Percentiles rank a stretch among this genome's conserved stretches.
These are phyloP conservation scores for Gloeophyllum trabeum DNA, from an alignment of 768 basidiomycete genomes.

Conservation along the genomic window DNA sequence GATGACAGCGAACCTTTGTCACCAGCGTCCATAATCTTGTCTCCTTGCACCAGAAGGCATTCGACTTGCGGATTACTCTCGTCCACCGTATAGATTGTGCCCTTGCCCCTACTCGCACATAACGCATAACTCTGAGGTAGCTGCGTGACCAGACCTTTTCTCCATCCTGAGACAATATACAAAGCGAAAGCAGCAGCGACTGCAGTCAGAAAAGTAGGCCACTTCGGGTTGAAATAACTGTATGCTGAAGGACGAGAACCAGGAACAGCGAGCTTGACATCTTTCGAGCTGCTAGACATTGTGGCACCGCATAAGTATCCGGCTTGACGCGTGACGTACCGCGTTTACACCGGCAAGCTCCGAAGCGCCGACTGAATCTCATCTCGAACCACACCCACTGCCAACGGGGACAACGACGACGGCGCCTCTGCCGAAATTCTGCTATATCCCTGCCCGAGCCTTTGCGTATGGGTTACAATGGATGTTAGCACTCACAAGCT, in stretches of 20 bases:
- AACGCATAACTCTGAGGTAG: constrained; percentile 32
- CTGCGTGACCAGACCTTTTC: background rate
- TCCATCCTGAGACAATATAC: background rate
- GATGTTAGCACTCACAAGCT: constrained; percentile 45
- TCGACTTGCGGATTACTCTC: constrained; percentile 35
- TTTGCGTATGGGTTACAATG: too few species aligned
- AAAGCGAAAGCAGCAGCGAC: background rate
- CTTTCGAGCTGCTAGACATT: too few species aligned
- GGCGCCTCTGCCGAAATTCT: too few species aligned
- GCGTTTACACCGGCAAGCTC: too few species aligned
- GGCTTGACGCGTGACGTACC: too few species aligned
- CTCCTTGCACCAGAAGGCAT: constrained; percentile 46
- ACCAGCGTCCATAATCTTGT: constrained; percentile 37
- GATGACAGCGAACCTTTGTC: constrained; percentile 26
- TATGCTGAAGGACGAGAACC: too few species aligned
- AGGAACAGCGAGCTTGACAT: too few species aligned
- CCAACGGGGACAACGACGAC: too few species aligned
- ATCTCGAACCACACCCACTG: too few species aligned
- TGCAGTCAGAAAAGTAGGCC: background rate
- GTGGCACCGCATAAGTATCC: too few species aligned
- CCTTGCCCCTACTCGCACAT: constrained; percentile 39
- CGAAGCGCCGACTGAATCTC: too few species aligned
- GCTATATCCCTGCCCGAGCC: too few species aligned
- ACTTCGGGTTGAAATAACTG: background rate
- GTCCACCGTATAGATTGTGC: constrained; percentile 65